These are phyloP conservation scores for Irpex sp. DNA, from an alignment of 1,284 basidiomycete genomes.

Conservation along the genomic window DNA sequence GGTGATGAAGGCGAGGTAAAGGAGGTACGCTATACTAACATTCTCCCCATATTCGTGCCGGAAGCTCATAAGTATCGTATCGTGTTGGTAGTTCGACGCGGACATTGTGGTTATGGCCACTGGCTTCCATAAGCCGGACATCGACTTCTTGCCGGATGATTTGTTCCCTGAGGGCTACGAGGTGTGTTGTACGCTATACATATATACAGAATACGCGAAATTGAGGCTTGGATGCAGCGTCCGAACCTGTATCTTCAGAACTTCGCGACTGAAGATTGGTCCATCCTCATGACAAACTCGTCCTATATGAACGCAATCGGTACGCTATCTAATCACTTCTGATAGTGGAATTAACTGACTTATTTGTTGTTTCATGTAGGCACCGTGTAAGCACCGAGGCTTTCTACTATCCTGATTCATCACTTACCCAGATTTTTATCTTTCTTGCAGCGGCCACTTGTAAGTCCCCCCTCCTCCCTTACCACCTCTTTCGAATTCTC, in stretches of 20 bases:
- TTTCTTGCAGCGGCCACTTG: conserved; percentile 8
- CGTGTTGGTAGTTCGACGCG: conserved; percentile 33
- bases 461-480: neutral
- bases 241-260: conserved; percentile 64
- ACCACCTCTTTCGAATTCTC: neutral
- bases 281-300: conserved; percentile 55
- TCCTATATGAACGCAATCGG: conserved; percentile 52
- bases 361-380: conserved; percentile 3
- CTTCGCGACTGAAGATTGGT: conserved; percentile 59
- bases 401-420: neutral
- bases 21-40: too few species aligned
- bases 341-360: neutral
- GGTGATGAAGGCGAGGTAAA: conserved; percentile 29
- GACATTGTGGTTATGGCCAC: conserved; percentile 62
- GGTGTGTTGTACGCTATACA: conserved; percentile 20
- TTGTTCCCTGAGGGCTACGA: conserved; percentile 59
- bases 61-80: neutral
- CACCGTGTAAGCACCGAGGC: conserved; percentile 25
- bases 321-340: conserved; percentile 7
- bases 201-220: neutral
- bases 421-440: neutral
- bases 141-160: conserved; percentile 54
- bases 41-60: neutral
- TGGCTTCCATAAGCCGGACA: conserved; percentile 53
- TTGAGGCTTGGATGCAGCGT: conserved; percentile 22